Percentiles rank a stretch among this genome's conserved stretches.
phyloP scores from a whole-genome alignment of 169 alveolate genomes.

The Babesia ovata region DNA sequence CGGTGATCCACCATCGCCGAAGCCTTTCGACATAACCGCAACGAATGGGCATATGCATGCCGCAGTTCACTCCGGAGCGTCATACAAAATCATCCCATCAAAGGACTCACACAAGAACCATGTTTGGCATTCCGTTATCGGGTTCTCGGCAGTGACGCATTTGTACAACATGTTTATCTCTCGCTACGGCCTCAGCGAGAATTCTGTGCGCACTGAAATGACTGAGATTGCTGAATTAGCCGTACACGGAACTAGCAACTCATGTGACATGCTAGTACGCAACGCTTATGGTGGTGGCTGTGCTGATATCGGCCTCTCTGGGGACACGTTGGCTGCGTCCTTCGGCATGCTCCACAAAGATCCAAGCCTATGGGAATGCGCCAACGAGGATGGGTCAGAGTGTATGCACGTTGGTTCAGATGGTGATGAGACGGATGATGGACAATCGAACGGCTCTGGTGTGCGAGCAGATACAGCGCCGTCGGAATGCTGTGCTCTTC shows the following conservation, averaged over 20 bases:
- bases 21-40: not conserved
- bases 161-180: conserved; percentile 20
- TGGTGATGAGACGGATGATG: too few relatives aligned
- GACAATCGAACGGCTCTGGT: too few relatives aligned
- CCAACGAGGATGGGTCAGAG: too few relatives aligned
- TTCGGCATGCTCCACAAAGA: conserved; percentile 45
- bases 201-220: not conserved
- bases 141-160: conserved; percentile 24
- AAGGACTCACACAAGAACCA: not conserved
- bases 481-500: too few relatives aligned
- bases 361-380: not conserved
- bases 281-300: conserved; percentile 51
- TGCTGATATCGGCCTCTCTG: conserved; percentile 42
- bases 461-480: too few relatives aligned
- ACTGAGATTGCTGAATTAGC: conserved; percentile 37
- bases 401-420: too few relatives aligned
- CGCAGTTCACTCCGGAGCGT: conserved; percentile 11
- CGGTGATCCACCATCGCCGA: not conserved
- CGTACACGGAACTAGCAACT: conserved; percentile 12
- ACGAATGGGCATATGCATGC: conserved; percentile 14
- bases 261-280: conserved; percentile 49
- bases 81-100: not conserved
- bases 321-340: conserved; percentile 41
- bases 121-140: conserved; percentile 53
- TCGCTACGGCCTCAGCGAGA: conserved; percentile 1